phyloP scores from a whole-genome alignment of 2,329 filamentous ascomycete species.

The Phaeosphaeriaceae sp. region DNA sequence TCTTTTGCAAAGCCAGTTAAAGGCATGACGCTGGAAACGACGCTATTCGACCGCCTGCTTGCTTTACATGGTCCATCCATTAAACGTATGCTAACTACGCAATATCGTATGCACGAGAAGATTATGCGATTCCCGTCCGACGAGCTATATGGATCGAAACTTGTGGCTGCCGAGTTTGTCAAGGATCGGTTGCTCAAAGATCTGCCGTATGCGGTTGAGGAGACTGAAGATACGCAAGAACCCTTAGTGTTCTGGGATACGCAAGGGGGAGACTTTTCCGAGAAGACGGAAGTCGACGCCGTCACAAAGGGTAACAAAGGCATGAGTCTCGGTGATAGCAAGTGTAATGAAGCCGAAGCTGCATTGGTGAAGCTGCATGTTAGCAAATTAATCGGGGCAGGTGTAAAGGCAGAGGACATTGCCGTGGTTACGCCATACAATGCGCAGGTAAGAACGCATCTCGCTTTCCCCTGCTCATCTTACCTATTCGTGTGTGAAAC shows the following conservation, averaged over 20 bases:
- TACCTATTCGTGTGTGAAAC: slow-evolving; percentile 9
- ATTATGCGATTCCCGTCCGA: slow-evolving; percentile 96
- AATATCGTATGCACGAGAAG: slow-evolving; percentile 96
- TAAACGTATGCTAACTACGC: slow-evolving; percentile 93
- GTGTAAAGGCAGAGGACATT: slow-evolving; percentile 82
- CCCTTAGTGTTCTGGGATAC: slow-evolving; percentile 95
- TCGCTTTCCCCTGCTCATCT: slow-evolving; percentile 8
- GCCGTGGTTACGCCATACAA: slow-evolving; percentile 97
- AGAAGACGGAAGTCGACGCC: slow-evolving; percentile 78
- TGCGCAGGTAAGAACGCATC: slow-evolving; percentile 68
- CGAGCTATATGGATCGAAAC: slow-evolving; percentile 81
- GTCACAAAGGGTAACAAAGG: slow-evolving; percentile 55
- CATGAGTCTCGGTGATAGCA: slow-evolving; percentile 72
- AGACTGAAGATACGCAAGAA: slow-evolving; percentile 85
- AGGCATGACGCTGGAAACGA: slow-evolving; percentile 77
- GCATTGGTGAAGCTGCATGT: slow-evolving; percentile 81
- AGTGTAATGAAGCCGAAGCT: slow-evolving; percentile 92
- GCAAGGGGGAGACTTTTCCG: slow-evolving; percentile 89
- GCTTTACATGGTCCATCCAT: slow-evolving; percentile 79
- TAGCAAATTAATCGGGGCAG: slow-evolving; percentile 74
- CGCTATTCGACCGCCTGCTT: slow-evolving; percentile 88
- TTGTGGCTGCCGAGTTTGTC: slow-evolving; percentile 82
- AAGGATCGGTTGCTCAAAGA: slow-evolving; percentile 76
- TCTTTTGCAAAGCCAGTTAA: slow-evolving; percentile 28
- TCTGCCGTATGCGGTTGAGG: slow-evolving; percentile 76